Percentiles rank a stretch among this genome's conserved stretches.
These are phyloP conservation scores for Excoecaria agallocha DNA, from an alignment of 345 rosid genomes.

Conservation along the genomic window DNA sequence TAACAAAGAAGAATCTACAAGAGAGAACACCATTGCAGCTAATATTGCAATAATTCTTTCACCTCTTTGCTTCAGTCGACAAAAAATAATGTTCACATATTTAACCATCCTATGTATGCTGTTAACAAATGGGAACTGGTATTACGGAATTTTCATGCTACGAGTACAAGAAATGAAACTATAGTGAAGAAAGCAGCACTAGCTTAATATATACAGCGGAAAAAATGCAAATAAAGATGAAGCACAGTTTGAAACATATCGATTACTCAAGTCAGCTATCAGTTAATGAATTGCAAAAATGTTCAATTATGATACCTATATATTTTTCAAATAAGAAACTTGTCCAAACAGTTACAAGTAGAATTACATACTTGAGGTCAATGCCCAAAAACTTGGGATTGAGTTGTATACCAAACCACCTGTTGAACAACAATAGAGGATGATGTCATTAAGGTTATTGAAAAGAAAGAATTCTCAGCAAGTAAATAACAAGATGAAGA, in stretches of 20 bases:
- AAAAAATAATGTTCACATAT: conserved; percentile 1
- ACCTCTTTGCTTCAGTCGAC: neutral
- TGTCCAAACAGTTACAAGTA: neutral
- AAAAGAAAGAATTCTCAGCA: conserved; percentile 3
- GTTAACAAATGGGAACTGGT: neutral
- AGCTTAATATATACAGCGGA: neutral
- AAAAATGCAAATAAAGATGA: too few relatives aligned
- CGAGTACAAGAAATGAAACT: neutral
- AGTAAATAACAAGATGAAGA: conserved; percentile 13
- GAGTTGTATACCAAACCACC: conserved; percentile 96
- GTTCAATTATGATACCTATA: neutral
- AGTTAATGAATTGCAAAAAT: neutral
- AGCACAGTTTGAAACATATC: too few relatives aligned
- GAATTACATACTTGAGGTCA: conserved; percentile 78
- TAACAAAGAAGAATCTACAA: conserved; percentile 82
- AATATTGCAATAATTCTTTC: neutral
- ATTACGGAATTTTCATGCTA: neutral
- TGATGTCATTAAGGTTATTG: neutral
- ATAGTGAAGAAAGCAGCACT: neutral
- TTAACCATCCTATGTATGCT: neutral
- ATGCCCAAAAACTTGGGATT: conserved; percentile 81
- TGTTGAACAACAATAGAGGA: conserved; percentile 29
- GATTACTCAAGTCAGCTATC: neutral
- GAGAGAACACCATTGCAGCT: conserved; percentile 16
- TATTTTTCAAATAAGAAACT: neutral